These are phyloP conservation scores for Volutella citrinella DNA, from an alignment of 2,329 filamentous ascomycete species.

Conservation along the genomic window DNA sequence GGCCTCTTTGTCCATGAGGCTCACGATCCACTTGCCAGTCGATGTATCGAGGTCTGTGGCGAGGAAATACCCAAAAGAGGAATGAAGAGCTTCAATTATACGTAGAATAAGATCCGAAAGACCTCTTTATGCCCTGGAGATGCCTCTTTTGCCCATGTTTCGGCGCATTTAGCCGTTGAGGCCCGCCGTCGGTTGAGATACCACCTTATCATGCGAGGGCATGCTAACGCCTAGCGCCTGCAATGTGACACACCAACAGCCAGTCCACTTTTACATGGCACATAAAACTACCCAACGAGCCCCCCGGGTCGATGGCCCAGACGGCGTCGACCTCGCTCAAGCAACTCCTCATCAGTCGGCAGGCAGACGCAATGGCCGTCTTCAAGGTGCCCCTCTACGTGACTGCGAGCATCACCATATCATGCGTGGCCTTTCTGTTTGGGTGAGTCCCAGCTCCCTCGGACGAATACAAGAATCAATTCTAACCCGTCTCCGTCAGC, in stretches of 20 bases:
- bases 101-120: too few species aligned
- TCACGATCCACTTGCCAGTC: too few species aligned
- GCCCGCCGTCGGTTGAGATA: too few species aligned
- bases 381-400: conserved; percentile 25
- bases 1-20: too few species aligned
- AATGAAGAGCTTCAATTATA: too few species aligned
- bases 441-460: conserved; percentile 18
- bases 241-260: too few species aligned
- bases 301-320: not conserved
- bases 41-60: too few species aligned
- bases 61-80: too few species aligned
- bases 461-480: rapidly evolving
- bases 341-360: not conserved
- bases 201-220: conserved; percentile 10
- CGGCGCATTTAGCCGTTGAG: too few species aligned
- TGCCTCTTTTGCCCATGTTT: too few species aligned
- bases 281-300: conserved; percentile 5
- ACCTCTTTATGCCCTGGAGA: too few species aligned
- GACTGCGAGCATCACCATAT: conserved; percentile 27
- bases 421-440: conserved; percentile 31
- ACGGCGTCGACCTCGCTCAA: not conserved
- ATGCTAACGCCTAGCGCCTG: conserved; percentile 3
- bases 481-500: conserved; percentile 6
- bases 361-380: conserved; percentile 1
- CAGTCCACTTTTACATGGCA: conserved; percentile 11